A percentile compares a stretch with the other conserved stretches of the same genome.
These are phyloP conservation scores for Aspergillus pseudoterreus DNA, from an alignment of 2,329 filamentous ascomycete species.

Conservation along the genomic window DNA sequence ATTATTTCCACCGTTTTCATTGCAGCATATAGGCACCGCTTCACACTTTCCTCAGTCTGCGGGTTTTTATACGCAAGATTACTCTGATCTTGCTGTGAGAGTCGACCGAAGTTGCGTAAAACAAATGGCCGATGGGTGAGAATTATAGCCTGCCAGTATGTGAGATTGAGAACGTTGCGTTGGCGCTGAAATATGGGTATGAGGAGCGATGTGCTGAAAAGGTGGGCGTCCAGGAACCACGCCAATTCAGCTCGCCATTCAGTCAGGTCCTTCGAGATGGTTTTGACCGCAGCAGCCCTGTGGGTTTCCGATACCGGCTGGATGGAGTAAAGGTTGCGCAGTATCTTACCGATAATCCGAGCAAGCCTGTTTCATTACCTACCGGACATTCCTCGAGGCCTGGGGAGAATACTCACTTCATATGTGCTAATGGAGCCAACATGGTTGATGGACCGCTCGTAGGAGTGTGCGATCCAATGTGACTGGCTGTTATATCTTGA, in stretches of 20 bases:
- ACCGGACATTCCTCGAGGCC: too few species aligned
- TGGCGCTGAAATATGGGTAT: slow-evolving; percentile 42
- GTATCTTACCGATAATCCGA: not conserved
- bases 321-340: slow-evolving; percentile 1
- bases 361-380: not conserved
- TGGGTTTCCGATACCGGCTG: slow-evolving; percentile 3
- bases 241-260: slow-evolving; percentile 35
- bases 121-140: slow-evolving; percentile 40
- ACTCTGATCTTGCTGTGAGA: not conserved
- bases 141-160: slow-evolving; percentile 44
- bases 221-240: slow-evolving; percentile 33
- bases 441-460: not conserved
- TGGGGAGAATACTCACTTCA: not conserved
- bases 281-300: slow-evolving; percentile 21
- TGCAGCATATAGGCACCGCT: not conserved
- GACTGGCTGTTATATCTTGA: not conserved
- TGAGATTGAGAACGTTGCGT: slow-evolving; percentile 40
- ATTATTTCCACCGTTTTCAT: not conserved
- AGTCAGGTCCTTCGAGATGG: slow-evolving; percentile 28
- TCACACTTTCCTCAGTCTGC: not conserved
- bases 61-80: not conserved
- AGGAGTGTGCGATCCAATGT: not conserved
- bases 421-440: not conserved
- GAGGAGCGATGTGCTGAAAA: slow-evolving; percentile 25
- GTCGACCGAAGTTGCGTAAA: not conserved